Evolutionary conservation across 805 yeast species (phyloP).

Genomic region (Ogataea trehaloabstinens): DNA sequence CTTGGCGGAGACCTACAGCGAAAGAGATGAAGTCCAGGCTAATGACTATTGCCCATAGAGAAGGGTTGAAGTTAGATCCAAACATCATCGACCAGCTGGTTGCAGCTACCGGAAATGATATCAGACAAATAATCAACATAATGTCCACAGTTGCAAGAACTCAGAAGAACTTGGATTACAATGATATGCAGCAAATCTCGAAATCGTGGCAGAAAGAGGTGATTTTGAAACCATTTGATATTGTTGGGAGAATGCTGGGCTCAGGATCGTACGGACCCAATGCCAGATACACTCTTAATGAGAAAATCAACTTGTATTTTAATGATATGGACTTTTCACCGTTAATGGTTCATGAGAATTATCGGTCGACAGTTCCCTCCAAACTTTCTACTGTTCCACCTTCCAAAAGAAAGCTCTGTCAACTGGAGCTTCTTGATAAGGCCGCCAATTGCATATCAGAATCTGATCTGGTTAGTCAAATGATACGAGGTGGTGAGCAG

Average conservation of each 20-base stretch:
- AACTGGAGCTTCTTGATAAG: slow-evolving; percentile 59
- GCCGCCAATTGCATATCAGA: slow-evolving; percentile 90
- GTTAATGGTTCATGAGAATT: slow-evolving; percentile 94
- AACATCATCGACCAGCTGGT: slow-evolving; percentile 80
- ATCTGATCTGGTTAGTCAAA: slow-evolving; percentile 76
- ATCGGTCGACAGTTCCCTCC: slow-evolving; percentile 63
- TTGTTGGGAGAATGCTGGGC: slow-evolving; percentile 63
- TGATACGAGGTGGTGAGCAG: slow-evolving; percentile 88
- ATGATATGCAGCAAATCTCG: slow-evolving; percentile 60
- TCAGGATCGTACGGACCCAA: slow-evolving; percentile 57
- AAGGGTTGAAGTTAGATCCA: slow-evolving; percentile 76
- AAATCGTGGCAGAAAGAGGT: slow-evolving; percentile 85
- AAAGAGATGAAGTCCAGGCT: slow-evolving; percentile 76
- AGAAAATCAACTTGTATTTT: slow-evolving; percentile 84
- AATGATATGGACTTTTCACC: slow-evolving; percentile 95
- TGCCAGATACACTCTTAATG: slow-evolving; percentile 60
- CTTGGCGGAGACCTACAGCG: slow-evolving; percentile 87
- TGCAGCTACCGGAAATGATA: slow-evolving; percentile 83
- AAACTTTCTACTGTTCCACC: slow-evolving; percentile 14
- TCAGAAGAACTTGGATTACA: slow-evolving; percentile 57
- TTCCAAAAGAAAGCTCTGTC: slow-evolving; percentile 43
- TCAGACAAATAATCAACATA: slow-evolving; percentile 88
- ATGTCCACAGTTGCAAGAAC: slow-evolving; percentile 82
- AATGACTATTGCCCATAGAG: slow-evolving; percentile 87
- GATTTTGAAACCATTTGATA: slow-evolving; percentile 90